Evolutionary conservation across 768 basidiomycete species (phyloP).

Genomic region (Podaxis mareebaensis): DNA sequence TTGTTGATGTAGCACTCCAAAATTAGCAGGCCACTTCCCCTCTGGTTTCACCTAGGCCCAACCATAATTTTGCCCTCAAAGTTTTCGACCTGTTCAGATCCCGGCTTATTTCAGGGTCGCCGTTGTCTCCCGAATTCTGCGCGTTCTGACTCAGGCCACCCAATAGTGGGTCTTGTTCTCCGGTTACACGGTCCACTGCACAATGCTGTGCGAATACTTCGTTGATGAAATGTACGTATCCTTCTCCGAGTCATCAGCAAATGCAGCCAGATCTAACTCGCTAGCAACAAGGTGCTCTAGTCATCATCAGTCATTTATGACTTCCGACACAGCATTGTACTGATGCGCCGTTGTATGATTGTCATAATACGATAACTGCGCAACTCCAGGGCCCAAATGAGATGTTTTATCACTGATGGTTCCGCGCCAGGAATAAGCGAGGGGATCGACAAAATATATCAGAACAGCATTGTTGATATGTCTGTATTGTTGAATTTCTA

Average conservation of each 20-base stretch:
- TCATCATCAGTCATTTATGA: slow-evolving; percentile 11
- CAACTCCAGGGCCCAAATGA: background rate
- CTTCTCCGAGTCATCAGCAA: background rate
- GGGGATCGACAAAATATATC: background rate
- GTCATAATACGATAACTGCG: background rate
- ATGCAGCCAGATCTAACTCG: background rate
- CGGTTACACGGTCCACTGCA: background rate
- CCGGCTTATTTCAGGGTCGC: background rate
- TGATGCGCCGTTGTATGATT: slow-evolving; percentile 9
- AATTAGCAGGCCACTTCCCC: background rate
- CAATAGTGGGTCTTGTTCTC: background rate
- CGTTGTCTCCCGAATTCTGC: background rate
- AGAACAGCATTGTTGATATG: background rate
- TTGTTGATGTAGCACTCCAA: slow-evolving; percentile 3
- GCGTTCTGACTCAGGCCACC: background rate
- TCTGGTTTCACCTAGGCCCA: background rate
- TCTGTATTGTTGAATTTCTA: background rate
- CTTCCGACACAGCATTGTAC: slow-evolving; percentile 5
- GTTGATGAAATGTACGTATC: background rate
- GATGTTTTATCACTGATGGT: slow-evolving; percentile 12
- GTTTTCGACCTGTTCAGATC: background rate
- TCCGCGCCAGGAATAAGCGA: slow-evolving; percentile 3
- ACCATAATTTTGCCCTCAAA: background rate
- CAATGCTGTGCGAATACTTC: slow-evolving; percentile 7
- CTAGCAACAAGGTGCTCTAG: slow-evolving; percentile 6